These are phyloP conservation scores for Colletotrichum incanum DNA, from an alignment of 2,329 filamentous ascomycete genomes.

Conservation along the genomic window DNA sequence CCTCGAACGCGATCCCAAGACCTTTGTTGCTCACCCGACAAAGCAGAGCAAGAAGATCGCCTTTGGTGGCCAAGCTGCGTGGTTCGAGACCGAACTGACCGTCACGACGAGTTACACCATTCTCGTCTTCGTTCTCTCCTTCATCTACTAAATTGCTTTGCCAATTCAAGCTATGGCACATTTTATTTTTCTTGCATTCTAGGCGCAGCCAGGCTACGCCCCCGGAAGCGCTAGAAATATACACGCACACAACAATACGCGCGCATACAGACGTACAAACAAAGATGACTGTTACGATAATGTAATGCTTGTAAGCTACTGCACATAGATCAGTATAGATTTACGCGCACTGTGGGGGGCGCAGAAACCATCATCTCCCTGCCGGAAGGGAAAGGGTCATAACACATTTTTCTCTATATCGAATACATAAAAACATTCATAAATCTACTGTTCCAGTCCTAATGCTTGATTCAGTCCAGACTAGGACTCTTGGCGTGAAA, in stretches of 20 bases:
- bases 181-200: conserved; percentile 7
- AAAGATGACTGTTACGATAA: conserved; percentile 43
- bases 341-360: conserved; percentile 21
- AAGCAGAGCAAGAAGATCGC: conserved; percentile 68
- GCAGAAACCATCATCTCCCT: conserved; percentile 16
- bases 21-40: conserved; percentile 67
- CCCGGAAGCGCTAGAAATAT: conserved; percentile 17
- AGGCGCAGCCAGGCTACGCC: conserved; percentile 31
- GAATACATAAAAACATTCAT: conserved; percentile 32
- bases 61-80: conserved; percentile 67
- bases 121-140: conserved; percentile 63
- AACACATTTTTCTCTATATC: conserved; percentile 6
- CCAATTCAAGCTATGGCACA: not conserved
- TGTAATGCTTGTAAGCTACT: conserved; percentile 42
- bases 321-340: conserved; percentile 42
- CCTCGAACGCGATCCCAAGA: conserved; percentile 69
- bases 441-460: not conserved
- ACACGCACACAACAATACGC: conserved; percentile 10
- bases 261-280: conserved; percentile 29
- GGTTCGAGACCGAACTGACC: conserved; percentile 71
- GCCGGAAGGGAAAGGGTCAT: conserved; percentile 18
- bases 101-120: conserved; percentile 65
- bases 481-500: conserved; percentile 7
- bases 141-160: conserved; percentile 50
- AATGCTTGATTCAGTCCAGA: not conserved